phyloP scores from a whole-genome alignment of 2,329 filamentous ascomycete species.

The Aspergillus eucalypticola region DNA sequence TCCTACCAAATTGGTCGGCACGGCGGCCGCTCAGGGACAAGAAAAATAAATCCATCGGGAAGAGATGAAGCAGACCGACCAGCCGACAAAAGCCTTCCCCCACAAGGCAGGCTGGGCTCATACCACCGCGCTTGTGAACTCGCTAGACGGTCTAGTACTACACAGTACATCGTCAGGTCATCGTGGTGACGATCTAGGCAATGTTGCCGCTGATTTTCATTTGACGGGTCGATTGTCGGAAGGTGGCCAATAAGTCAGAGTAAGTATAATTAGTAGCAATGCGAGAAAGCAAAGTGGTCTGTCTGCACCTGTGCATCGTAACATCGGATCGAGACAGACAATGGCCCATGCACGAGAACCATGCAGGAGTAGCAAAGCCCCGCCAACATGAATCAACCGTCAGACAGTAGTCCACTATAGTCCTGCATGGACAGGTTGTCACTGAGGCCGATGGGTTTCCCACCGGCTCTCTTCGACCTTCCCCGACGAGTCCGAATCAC shows the following conservation, averaged over 20 bases:
- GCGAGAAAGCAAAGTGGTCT: constrained; percentile 6
- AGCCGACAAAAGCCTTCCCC: constrained; percentile 10
- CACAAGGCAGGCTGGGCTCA: constrained; percentile 14
- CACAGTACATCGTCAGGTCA: constrained; percentile 3
- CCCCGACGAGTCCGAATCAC: not conserved
- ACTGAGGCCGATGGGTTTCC: not conserved
- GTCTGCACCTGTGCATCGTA: constrained; percentile 5
- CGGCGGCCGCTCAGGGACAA: not conserved
- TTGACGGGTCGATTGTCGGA: constrained; percentile 14
- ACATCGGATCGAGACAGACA: constrained; percentile 19
- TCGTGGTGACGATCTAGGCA: constrained; percentile 12
- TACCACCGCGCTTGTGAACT: constrained; percentile 20
- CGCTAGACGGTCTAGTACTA: not conserved
- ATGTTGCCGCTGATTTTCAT: constrained; percentile 18
- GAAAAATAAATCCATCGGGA: constrained; percentile 1
- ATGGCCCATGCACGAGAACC: constrained; percentile 27
- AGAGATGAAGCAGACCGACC: not conserved
- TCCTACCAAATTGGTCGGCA: not conserved
- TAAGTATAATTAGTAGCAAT: constrained; percentile 16
- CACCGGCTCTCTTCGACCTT: not conserved
- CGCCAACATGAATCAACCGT: constrained; percentile 30
- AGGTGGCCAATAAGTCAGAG: constrained; percentile 8
- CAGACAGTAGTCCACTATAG: constrained; percentile 22
- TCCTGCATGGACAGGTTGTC: constrained; percentile 18
- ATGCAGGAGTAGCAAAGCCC: constrained; percentile 26